Percentiles rank a stretch among this genome's conserved stretches.
Conservation (phyloP, 495 filamentous ascomycete genomes). For the Xylaria nigripes region DNA sequence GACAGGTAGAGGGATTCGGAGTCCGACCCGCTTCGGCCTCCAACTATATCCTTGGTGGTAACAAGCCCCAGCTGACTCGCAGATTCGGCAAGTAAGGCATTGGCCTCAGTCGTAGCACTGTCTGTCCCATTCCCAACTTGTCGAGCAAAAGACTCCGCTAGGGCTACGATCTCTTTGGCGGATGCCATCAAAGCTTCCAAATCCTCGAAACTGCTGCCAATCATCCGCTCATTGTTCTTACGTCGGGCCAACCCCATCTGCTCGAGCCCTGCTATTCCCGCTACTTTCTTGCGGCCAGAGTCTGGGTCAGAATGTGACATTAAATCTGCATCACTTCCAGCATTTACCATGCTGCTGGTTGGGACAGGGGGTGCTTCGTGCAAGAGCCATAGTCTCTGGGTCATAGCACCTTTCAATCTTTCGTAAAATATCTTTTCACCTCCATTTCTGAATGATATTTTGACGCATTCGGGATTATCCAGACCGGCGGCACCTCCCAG, state of each 20-base stretch:
- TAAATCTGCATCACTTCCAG: conserved; percentile 46
- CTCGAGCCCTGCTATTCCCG: conserved; percentile 91
- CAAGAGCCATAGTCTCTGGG: conserved; percentile 93
- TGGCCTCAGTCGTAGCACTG: conserved; percentile 55
- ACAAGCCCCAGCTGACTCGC: conserved; percentile 78
- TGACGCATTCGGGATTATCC: conserved; percentile 67
- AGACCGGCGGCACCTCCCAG: conserved; percentile 32
- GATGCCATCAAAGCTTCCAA: conserved; percentile 94
- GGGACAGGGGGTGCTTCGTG: conserved; percentile 89
- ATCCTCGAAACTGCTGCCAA: conserved; percentile 93
- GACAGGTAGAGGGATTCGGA: conserved; percentile 52
- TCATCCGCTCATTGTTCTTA: conserved; percentile 85
- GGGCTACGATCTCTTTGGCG: conserved; percentile 87
- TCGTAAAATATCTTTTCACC: conserved; percentile 89
- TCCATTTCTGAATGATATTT: conserved; percentile 82
- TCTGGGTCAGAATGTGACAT: conserved; percentile 27
- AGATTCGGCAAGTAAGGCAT: conserved; percentile 70
- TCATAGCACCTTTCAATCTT: conserved; percentile 73
- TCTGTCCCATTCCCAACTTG: conserved; percentile 50
- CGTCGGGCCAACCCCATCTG: conserved; percentile 70
- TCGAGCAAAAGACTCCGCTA: conserved; percentile 79
- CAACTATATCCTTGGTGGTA: conserved; percentile 85
- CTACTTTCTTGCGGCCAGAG: conserved; percentile 46
- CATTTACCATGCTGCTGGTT: conserved; percentile 37
- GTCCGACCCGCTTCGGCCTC: conserved; percentile 29